Evolutionary conservation across 2,329 filamentous ascomycete species (phyloP).

Genomic region (Emmonsiellopsis sp.): DNA sequence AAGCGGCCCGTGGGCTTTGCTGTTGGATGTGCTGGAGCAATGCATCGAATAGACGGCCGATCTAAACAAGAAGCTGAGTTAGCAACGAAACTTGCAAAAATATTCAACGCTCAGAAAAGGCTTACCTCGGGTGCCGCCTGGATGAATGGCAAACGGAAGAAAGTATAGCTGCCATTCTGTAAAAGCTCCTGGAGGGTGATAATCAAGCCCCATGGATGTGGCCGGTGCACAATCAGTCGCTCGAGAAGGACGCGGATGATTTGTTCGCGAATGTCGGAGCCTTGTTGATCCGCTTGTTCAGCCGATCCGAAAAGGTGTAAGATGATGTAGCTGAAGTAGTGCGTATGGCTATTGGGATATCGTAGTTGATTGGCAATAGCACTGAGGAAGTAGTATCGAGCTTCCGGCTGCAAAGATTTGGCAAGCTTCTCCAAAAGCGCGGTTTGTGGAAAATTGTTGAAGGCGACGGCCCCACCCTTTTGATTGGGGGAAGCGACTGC

Average conservation of each 20-base stretch:
- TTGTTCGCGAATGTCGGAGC: conserved; percentile 76
- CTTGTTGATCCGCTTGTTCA: conserved; percentile 60
- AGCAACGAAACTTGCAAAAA: not conserved
- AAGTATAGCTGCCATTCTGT: conserved; percentile 82
- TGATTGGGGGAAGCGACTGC: conserved; percentile 54
- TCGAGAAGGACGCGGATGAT: conserved; percentile 84
- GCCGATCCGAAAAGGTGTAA: conserved; percentile 69
- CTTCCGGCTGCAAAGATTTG: conserved; percentile 64
- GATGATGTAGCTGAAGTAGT: conserved; percentile 82
- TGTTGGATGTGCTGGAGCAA: conserved; percentile 39
- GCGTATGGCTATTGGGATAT: conserved; percentile 79
- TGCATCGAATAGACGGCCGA: conserved; percentile 37
- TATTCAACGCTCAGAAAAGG: conserved; percentile 10
- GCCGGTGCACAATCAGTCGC: conserved; percentile 77
- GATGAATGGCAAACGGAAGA: conserved; percentile 89
- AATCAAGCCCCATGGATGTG: conserved; percentile 92
- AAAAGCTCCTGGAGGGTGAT: conserved; percentile 80
- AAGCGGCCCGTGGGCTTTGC: conserved; percentile 35
- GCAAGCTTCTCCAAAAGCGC: conserved; percentile 67
- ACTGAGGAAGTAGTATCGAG: conserved; percentile 73
- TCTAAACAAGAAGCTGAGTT: conserved; percentile 19
- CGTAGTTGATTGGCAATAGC: conserved; percentile 88
- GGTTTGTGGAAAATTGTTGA: conserved; percentile 60
- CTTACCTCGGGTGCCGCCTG: conserved; percentile 78
- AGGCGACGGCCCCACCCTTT: conserved; percentile 52